A percentile compares a stretch with the other conserved stretches of the same genome.
These are phyloP conservation scores for Lotmaria passim DNA, from an alignment of 208 protist genomes.

Conservation along the genomic window DNA sequence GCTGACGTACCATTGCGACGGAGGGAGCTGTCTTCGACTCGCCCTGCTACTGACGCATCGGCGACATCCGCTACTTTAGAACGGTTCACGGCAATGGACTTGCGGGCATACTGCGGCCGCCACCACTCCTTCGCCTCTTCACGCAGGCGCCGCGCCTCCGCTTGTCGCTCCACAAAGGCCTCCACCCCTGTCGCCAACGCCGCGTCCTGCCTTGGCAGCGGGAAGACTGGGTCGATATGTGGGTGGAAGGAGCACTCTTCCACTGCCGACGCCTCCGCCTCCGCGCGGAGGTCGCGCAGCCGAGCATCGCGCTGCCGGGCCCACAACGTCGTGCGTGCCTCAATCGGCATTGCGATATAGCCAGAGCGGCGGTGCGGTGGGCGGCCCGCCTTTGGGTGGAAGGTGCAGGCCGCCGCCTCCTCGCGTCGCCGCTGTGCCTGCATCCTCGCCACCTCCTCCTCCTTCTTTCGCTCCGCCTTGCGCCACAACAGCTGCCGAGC, in stretches of 20 bases:
- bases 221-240: constrained; percentile 53
- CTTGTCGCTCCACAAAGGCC: constrained; percentile 61
- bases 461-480: constrained; percentile 52
- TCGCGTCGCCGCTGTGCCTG: constrained; percentile 33
- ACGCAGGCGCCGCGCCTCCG: constrained; percentile 54
- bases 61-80: no score
- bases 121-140: constrained; percentile 67
- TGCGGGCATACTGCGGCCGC: constrained; percentile 38
- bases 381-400: constrained; percentile 61
- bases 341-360: constrained; percentile 41
- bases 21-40: no score
- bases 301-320: constrained; percentile 53
- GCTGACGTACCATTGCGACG: no score
- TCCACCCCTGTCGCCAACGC: constrained; percentile 45
- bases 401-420: constrained; percentile 66
- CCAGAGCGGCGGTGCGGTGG: constrained; percentile 45
- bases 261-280: constrained; percentile 36
- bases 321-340: constrained; percentile 58
- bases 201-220: constrained; percentile 38
- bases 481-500: constrained; percentile 70
- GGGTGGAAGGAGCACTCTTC: constrained; percentile 75
- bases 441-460: constrained; percentile 37
- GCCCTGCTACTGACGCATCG: no score
- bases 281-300: constrained; percentile 42
- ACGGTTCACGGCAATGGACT: no score